Base-by-base conservation (phyloP, 345 rosid species). In the Corchorus capsularis region DNA sequence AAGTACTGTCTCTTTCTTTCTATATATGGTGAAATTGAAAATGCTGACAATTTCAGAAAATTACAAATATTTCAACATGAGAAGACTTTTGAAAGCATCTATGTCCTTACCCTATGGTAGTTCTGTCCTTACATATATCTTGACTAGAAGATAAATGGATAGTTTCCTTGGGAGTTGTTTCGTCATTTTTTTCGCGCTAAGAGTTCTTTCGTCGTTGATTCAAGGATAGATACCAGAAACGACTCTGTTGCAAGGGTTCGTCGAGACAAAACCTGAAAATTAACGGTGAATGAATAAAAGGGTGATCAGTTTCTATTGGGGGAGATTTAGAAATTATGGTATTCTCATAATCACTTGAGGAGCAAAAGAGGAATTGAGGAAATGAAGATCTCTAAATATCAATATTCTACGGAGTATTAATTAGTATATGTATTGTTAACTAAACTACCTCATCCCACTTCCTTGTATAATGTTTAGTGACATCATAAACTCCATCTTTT, bases 391-490 rank as follows among this genome's bases (percentile, higher is more conserved):
- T 15, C 1, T 34, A 35, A 32, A 10, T 50, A 11, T 32, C n/a
- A n/a, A n/a, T n/a, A n/a, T n/a, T n/a, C n/a, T n/a, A n/a, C n/a
- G n/a, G n/a, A n/a, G n/a, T n/a, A n/a, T n/a, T n/a, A n/a, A n/a
- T n/a, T n/a, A n/a, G n/a, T n/a, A n/a, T n/a, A n/a, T n/a, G n/a
- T n/a, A n/a, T n/a, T n/a, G n/a, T n/a, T n/a, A n/a, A n/a, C n/a
- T n/a, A n/a, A n/a, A 57, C 67, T 85, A 95, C 99, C 93, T 95
- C 98, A 64, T 82, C 87, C 99, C 99, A 95, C 77, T 90, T 93
- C 86, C 87, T 89, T 60, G 99, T 95, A 83, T 95, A 95, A 65
- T 98, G 97, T 77, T 90, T 95, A 37, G 97, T 91, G 81, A 95
- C 96, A 82, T 95, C 99, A 83, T 79, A 87, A 72, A 95, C 92